phyloP scores from a whole-genome alignment of 805 yeast genomes.

The Candida quercuum region DNA sequence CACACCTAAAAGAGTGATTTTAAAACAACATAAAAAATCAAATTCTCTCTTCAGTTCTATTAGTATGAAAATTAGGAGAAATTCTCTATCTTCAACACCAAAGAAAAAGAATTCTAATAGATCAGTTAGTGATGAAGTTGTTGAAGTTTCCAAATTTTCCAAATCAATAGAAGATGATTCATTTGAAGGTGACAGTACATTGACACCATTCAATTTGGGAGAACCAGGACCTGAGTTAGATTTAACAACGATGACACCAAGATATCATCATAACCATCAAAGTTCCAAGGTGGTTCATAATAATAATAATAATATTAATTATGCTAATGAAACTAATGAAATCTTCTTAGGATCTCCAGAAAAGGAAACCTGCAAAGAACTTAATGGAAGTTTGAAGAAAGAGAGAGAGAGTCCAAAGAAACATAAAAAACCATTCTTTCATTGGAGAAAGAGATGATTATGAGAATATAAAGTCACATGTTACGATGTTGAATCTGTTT shows the following conservation, averaged over 20 bases:
- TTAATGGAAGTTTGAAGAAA: not conserved
- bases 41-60: conserved; percentile 1
- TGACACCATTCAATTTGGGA: conserved; percentile 22
- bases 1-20: not conserved
- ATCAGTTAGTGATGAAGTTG: not conserved
- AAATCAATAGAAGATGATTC: conserved; percentile 6
- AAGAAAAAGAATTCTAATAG: not conserved
- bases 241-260: conserved; percentile 20
- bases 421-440: conserved; percentile 8
- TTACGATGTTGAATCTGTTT: too few species aligned
- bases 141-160: not conserved
- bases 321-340: not conserved
- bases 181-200: conserved; percentile 18
- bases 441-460: conserved; percentile 11
- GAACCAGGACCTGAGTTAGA: conserved; percentile 26
- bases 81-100: conserved; percentile 4
- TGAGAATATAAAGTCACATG: too few species aligned
- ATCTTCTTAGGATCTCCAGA: not conserved
- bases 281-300: too few species aligned
- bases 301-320: not conserved
- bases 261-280: conserved; percentile 61
- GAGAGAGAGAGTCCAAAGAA: conserved; percentile 2
- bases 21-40: conserved; percentile 1
- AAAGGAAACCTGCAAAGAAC: not conserved
- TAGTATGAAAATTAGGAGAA: conserved; percentile 2